phyloP scores from a whole-genome alignment of 108 stramenopile species.

The Stephanodiscus minutulus region DNA sequence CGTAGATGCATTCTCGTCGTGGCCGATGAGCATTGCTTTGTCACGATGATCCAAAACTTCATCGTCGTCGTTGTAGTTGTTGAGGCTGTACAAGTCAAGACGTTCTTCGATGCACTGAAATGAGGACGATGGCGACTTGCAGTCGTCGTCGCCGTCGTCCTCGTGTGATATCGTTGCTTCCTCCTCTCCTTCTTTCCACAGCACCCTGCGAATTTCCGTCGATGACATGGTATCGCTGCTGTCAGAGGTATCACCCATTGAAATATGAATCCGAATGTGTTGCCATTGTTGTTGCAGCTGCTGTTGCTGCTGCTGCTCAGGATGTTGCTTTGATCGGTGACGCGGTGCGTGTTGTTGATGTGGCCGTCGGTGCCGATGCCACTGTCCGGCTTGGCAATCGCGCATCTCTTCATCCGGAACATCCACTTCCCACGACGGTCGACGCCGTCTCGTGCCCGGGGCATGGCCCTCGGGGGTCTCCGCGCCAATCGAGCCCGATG shows the following conservation, averaged over 20 bases:
- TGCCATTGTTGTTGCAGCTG: neutral
- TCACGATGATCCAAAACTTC: too few species aligned
- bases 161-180: neutral
- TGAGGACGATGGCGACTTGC: too few species aligned
- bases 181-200: slow-evolving; percentile 5
- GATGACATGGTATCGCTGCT: neutral
- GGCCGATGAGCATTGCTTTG: too few species aligned
- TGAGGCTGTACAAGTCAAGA: too few species aligned
- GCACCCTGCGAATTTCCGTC: neutral
- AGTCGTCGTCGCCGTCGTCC: too few species aligned
- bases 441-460: neutral
- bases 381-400: neutral
- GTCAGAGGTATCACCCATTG: neutral
- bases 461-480: neutral
- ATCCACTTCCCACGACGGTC: neutral
- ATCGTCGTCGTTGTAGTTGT: too few species aligned
- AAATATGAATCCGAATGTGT: neutral
- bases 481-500: neutral
- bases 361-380: neutral
- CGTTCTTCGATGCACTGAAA: too few species aligned
- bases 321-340: neutral
- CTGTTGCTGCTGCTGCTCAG: neutral
- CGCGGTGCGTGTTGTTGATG: too few species aligned
- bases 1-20: too few species aligned
- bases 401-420: neutral